Conservation (phyloP, 495 filamentous ascomycete species). For the Corynascus novoguineensis region DNA sequence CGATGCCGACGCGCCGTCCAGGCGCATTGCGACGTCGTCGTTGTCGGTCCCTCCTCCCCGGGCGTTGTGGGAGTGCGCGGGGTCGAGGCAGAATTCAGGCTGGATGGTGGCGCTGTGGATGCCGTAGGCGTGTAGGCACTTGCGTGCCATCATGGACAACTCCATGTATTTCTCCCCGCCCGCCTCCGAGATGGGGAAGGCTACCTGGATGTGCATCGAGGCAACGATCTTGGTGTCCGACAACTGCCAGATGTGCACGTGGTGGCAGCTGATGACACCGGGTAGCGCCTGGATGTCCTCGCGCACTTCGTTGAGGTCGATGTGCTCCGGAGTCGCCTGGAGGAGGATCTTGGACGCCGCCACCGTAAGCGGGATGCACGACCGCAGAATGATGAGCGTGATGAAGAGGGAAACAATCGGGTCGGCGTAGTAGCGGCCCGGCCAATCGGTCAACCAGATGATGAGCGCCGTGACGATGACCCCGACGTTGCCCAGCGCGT, state of each 20-base stretch:
- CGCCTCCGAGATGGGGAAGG: slow-evolving; percentile 61
- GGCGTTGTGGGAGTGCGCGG: slow-evolving; percentile 32
- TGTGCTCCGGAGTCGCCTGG: slow-evolving; percentile 82
- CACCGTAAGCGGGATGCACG: slow-evolving; percentile 86
- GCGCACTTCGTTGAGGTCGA: slow-evolving; percentile 85
- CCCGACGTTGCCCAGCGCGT: slow-evolving; percentile 94
- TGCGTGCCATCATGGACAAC: slow-evolving; percentile 69
- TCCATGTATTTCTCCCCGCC: slow-evolving; percentile 82
- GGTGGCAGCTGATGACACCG: slow-evolving; percentile 83
- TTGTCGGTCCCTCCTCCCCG: too few relatives aligned
- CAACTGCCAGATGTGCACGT: slow-evolving; percentile 96
- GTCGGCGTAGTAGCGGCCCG: slow-evolving; percentile 70
- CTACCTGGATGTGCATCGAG: slow-evolving; percentile 84
- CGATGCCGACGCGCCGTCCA: slow-evolving; percentile 33
- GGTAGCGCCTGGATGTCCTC: slow-evolving; percentile 80
- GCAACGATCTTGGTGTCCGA: slow-evolving; percentile 90
- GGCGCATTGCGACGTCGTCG: slow-evolving; percentile 29
- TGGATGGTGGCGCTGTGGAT: slow-evolving; percentile 99
- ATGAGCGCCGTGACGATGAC: slow-evolving; percentile 89
- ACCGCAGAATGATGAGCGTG: slow-evolving; percentile 86
- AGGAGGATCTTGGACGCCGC: slow-evolving; percentile 91
- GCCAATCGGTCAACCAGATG: slow-evolving; percentile 76
- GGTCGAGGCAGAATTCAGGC: slow-evolving; percentile 78
- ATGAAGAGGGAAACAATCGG: slow-evolving; percentile 94
- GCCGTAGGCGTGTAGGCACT: slow-evolving; percentile 88